These are phyloP conservation scores for Malassezia arunalokei DNA, from an alignment of 1,284 basidiomycete species.

Conservation along the genomic window DNA sequence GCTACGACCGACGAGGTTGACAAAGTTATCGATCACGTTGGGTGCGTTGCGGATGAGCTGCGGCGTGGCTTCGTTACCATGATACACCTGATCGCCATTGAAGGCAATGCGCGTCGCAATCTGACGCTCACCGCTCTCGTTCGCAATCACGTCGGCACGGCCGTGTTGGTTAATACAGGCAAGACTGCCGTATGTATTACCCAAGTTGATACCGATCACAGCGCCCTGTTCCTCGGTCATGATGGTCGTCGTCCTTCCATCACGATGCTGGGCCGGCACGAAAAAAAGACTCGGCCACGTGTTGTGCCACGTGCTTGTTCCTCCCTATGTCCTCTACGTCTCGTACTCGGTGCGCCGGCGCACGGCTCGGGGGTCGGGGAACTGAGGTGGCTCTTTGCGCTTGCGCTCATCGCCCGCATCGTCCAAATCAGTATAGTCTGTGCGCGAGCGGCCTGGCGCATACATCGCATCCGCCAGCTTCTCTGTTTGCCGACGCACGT, in stretches of 20 bases:
- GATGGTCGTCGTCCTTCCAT: slow-evolving; percentile 3
- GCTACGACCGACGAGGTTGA: slow-evolving; percentile 82
- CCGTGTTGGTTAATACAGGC: slow-evolving; percentile 76
- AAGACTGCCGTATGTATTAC: slow-evolving; percentile 87
- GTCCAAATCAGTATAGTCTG: slow-evolving; percentile 12
- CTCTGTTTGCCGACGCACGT: slow-evolving; percentile 28
- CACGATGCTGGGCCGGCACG: not conserved
- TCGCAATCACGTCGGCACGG: slow-evolving; percentile 57
- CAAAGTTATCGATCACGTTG: slow-evolving; percentile 88
- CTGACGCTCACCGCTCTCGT: slow-evolving; percentile 95
- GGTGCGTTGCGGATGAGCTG: slow-evolving; percentile 89
- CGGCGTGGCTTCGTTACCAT: slow-evolving; percentile 85
- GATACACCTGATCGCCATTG: slow-evolving; percentile 59
- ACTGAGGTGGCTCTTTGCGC: slow-evolving; percentile 3
- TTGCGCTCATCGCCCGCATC: slow-evolving; percentile 9
- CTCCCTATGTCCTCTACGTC: not conserved
- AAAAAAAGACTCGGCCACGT: not conserved
- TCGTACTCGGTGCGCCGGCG: slow-evolving; percentile 13
- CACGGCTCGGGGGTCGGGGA: slow-evolving; percentile 11
- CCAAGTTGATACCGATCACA: slow-evolving; percentile 85
- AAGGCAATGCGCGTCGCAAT: slow-evolving; percentile 90
- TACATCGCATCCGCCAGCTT: not conserved
- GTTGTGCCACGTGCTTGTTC: not conserved
- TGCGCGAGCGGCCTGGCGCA: not conserved
- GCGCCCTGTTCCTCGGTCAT: slow-evolving; percentile 42